Evolutionary conservation across 805 yeast genomes (phyloP).

Genomic region (Zygosaccharomyces bailii): DNA sequence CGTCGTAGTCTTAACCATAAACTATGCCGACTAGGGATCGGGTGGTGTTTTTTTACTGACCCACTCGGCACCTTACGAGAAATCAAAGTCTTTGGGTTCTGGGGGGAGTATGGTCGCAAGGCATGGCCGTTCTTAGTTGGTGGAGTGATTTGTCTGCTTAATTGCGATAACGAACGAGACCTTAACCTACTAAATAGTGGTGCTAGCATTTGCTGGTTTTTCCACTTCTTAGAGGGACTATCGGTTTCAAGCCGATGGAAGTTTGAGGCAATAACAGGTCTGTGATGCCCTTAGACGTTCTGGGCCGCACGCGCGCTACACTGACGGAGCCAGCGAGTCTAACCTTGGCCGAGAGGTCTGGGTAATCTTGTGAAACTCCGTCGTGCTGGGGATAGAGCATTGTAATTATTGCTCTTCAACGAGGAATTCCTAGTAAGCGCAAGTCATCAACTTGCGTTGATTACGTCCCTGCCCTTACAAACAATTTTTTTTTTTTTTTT

Average conservation of each 20-base stretch:
- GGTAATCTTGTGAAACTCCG: slow-evolving; percentile 45
- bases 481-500: slow-evolving; percentile 15
- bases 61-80: slow-evolving; percentile 44
- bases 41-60: slow-evolving; percentile 40
- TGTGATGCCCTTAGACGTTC: slow-evolving; percentile 47
- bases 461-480: slow-evolving; percentile 44
- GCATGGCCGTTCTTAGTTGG: no score
- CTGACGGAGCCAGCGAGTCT: slow-evolving; percentile 46
- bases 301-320: slow-evolving; percentile 49
- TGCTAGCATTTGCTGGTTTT: slow-evolving; percentile 39
- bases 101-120: slow-evolving; percentile 49
- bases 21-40: slow-evolving; percentile 48
- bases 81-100: slow-evolving; percentile 45
- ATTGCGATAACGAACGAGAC: slow-evolving; percentile 49
- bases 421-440: slow-evolving; percentile 47
- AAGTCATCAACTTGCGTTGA: slow-evolving; percentile 46
- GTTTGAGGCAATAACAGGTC: slow-evolving; percentile 47
- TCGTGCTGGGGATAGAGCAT: slow-evolving; percentile 40
- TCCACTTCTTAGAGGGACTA: slow-evolving; percentile 43
- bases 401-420: slow-evolving; percentile 45
- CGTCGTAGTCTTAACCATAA: slow-evolving; percentile 40
- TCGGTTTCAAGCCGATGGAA: slow-evolving; percentile 44
- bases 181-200: slow-evolving; percentile 41
- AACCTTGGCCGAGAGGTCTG: slow-evolving; percentile 42
- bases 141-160: slow-evolving; percentile 49